Evolutionary conservation across 2,329 filamentous ascomycete genomes (phyloP), one percentile per base, ranked within the genome.

Genomic region (Calonectria hongkongensis): DNA sequence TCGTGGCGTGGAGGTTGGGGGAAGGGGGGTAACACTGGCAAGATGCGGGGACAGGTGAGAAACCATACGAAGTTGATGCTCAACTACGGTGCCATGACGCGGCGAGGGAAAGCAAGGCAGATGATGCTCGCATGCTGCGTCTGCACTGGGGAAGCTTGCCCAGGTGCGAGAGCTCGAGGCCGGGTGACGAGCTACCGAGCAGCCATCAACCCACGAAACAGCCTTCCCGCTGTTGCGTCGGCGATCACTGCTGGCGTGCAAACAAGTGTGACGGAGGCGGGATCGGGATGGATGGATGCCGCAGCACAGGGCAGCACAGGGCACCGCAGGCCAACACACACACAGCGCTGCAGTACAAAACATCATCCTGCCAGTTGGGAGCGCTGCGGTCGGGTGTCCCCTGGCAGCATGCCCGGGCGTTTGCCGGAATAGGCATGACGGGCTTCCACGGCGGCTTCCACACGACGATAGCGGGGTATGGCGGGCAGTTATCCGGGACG

Each of bases 41-140:
- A 78, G 78, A 77, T 80, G 78, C 78, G 78, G 78, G 78, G 78
- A 80, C 78, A 80, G 73, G 77, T 79, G 78, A 80, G 77, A 66
- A 70, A 73, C 73, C 67, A 71, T 54, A 70, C 67, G 62, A 69
- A 65, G 68, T 76, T 77, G 78, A 79, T 79, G 77, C 78, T 77
- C 9, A 62, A 67, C 66, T 68, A 71, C 70, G 76, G 54, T 70
- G 76, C 69, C 72, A 80, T 79, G 78, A 79, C 78, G 78, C 77
- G 70, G 66, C 41, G 63, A 62, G 36, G 63, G 63, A 67, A 64
- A 71, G 51, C 54, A 58, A 66, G 18, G 36, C 33, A 41, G 71
- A 54, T 30, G 67, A 73, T 73, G 48, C 27, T 51, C 13, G 7
- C 48, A 15, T 10, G 15, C 27, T 27, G 25, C 48, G 15, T 28